Conservation (phyloP, 495 filamentous ascomycete species). For the Aspergillus diversus region DNA sequence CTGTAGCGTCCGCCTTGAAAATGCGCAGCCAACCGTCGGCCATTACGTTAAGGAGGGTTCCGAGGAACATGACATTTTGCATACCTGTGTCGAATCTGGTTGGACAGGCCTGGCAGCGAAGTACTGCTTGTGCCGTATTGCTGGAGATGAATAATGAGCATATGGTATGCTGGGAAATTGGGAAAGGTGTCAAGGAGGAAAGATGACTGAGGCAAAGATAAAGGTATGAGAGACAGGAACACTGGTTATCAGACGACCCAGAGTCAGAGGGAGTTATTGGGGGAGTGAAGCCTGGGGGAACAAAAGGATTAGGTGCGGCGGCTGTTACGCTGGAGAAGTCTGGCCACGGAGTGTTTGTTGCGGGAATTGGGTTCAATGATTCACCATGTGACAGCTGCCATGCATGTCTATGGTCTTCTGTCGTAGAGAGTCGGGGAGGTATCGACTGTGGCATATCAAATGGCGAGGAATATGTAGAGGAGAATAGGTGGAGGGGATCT, state of each 20-base stretch:
- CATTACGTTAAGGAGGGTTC: slow-evolving; percentile 63
- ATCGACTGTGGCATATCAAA: slow-evolving; percentile 22
- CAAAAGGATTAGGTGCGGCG: slow-evolving; percentile 38
- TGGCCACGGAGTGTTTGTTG: slow-evolving; percentile 46
- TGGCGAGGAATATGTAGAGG: slow-evolving; percentile 31
- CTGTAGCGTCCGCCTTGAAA: slow-evolving; percentile 36
- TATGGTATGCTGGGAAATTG: slow-evolving; percentile 52
- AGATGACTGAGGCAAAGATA: slow-evolving; percentile 52
- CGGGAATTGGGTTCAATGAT: slow-evolving; percentile 31
- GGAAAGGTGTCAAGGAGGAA: slow-evolving; percentile 46
- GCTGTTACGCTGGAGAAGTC: slow-evolving; percentile 48
- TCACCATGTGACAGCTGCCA: slow-evolving; percentile 35
- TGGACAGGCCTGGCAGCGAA: slow-evolving; percentile 62
- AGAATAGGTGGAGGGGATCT: slow-evolving; percentile 32
- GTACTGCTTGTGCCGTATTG: slow-evolving; percentile 56
- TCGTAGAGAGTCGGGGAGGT: slow-evolving; percentile 27
- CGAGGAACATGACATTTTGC: slow-evolving; percentile 70
- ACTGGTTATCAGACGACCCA: slow-evolving; percentile 34
- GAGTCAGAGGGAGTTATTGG: slow-evolving; percentile 34
- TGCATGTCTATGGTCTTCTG: slow-evolving; percentile 34
- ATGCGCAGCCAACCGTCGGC: slow-evolving; percentile 59
- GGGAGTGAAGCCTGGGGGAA: slow-evolving; percentile 30
- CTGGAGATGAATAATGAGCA: slow-evolving; percentile 61
- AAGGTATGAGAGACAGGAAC: slow-evolving; percentile 49
- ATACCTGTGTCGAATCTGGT: slow-evolving; percentile 49